Base-by-base conservation (phyloP, 768 basidiomycete species). In the Hemileccinum rubropunctum region DNA sequence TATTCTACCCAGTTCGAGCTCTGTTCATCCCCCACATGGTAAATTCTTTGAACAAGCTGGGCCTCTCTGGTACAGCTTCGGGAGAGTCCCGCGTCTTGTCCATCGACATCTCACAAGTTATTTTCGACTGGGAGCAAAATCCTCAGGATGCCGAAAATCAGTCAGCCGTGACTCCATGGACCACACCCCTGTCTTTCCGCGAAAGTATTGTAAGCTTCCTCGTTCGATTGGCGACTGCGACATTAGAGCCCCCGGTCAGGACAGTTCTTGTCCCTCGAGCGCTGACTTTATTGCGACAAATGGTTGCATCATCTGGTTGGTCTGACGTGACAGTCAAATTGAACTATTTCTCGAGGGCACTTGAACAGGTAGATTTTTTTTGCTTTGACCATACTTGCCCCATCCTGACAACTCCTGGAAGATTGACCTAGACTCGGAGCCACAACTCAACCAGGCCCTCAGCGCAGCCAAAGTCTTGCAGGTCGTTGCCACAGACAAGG, bases 191-290 rank as follows among this genome's bases (percentile, higher is more conserved):
- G 26, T 76, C 78, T 18, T 83, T 91, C 49, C 81, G 91, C 26
- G 95, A 98, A 69, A 86, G 86, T 51, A 89, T 97, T 72, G 88
- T 98, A 55, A 94, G 92, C 72, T 97, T 94, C 69, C 79, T 99
- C 30, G 84, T 99, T n/a, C 86, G 95, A 41, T 77, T 98, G 40
- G 84, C 90, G 9, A 91, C 91, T 14, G 78, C 81, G 27, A 70
- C 78, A 1, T 76, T 82, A 48, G 75, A 75, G n/a, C 67, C 76
- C 6, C 69, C 72, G 6, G 66, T 69, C 23, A 70, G 65, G 42
- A 57, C 52, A 18, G 67, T 71, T 14, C 72, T 88, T 15, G 70
- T 86, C 37, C 82, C 85, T 20, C 79, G 84, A 50, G 83, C 85
- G 1, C 71, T 91, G 28, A 63, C 74, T 0, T 67, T 90, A 23